These are phyloP conservation scores for Microstegium vimineum DNA, from an alignment of 176 grass and related monocot genomes.

Conservation along the genomic window DNA sequence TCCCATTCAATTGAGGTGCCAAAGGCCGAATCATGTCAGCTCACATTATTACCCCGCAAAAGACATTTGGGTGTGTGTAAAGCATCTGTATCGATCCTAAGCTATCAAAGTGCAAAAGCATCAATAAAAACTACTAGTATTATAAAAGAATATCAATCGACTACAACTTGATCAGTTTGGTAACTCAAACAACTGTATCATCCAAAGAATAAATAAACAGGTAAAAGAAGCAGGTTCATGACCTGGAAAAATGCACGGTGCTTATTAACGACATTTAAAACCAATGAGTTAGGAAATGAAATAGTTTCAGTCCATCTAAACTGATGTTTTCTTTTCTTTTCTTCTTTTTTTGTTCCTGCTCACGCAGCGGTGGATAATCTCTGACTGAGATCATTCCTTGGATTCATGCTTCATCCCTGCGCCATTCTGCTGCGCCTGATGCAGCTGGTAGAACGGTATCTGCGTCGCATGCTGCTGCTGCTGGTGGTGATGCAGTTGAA, in stretches of 20 bases:
- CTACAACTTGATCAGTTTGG: constrained; percentile 29
- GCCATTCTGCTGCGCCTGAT: constrained; percentile 55
- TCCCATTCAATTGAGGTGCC: not conserved
- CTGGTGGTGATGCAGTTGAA: constrained; percentile 38
- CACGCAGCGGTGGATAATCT: not conserved
- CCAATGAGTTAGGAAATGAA: constrained; percentile 47
- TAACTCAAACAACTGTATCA: constrained; percentile 25
- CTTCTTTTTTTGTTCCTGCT: not conserved
- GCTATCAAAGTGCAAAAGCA: not conserved
- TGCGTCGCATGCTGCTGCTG: constrained; percentile 44
- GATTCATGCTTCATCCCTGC: constrained; percentile 37
- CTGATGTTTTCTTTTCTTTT: not conserved
- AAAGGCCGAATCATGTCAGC: too few relatives aligned
- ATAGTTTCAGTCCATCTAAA: constrained; percentile 30
- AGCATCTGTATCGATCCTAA: not conserved
- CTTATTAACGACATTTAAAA: constrained; percentile 53
- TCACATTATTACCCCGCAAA: too few relatives aligned
- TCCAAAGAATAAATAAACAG: constrained; percentile 49
- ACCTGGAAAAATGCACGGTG: constrained; percentile 44
- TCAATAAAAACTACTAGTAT: not conserved
- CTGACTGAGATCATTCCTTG: constrained; percentile 25
- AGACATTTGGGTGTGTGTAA: not conserved
- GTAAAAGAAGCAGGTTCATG: constrained; percentile 29
- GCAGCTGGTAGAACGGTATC: constrained; percentile 60
- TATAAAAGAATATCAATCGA: constrained; percentile 34